Base-by-base conservation (phyloP, 495 filamentous ascomycete genomes). In the Penicillium manginii region DNA sequence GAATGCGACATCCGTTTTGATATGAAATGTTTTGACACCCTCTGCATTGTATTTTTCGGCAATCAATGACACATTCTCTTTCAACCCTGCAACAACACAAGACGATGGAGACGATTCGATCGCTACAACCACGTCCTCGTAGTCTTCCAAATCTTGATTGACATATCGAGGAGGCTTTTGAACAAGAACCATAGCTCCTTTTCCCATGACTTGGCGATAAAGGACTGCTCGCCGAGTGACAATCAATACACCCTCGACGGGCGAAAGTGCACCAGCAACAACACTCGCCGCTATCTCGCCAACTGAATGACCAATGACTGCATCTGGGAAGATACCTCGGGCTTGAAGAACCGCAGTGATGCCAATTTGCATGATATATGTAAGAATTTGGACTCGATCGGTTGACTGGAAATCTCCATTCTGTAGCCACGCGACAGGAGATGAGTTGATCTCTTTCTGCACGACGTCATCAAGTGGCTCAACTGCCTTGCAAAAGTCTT, bases 181-280 rank as follows among this genome's bases (percentile, higher is more conserved):
- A 3, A 84, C 81, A 1, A 85, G 68, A 15, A 80, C 68, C 75
- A 87, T 85, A 29, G 77, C 80, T 0, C 78, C 71, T 21, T 80
- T 69, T 17, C 84, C 83, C 58, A 66, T 74, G 17, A 80, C 69
- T 14, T 61, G 18, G 1, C 62, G 58, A 46, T 78, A 80, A 12
- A 80, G 59, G 5, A 54, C 53, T 0, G 76, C 71, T 31, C 77
- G 59, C 11, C 63, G 61, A 6, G 64, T 62, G 19, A 77, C 70
- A 32, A 78, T 49, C 5, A 73, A 8, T 7, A 68, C 66, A 0
- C 72, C 75, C 46, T 75, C 62, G 4, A 26, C 40, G 12, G 59
- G 54, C n/a, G 71, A 62, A 10, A 77, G 42, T 3, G 59, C 58
- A 2, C 69, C 73, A 31, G 71, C 64, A n/a, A 52, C 63, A 10